These are phyloP conservation scores for Talaromyces funiculosus DNA, from an alignment of 2,329 filamentous ascomycete genomes.

Conservation along the genomic window DNA sequence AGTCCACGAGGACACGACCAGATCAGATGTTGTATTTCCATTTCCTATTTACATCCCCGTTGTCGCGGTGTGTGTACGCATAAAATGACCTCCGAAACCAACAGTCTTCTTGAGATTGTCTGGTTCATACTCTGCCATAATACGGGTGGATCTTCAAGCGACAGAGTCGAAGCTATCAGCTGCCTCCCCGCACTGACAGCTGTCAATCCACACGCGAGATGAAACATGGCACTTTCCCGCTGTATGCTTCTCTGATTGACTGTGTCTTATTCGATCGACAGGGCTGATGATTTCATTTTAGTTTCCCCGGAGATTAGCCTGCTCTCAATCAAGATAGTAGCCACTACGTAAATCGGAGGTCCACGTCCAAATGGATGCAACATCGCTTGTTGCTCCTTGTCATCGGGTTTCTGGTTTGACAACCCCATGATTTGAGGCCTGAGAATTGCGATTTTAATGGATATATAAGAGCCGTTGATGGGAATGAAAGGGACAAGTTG, in stretches of 20 bases:
- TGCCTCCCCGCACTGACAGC: constrained; percentile 1
- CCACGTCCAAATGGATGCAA: not conserved
- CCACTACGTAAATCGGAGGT: not conserved
- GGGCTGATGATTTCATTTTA: not conserved
- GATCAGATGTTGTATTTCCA: constrained; percentile 1
- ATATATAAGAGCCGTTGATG: not conserved
- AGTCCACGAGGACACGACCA: not conserved
- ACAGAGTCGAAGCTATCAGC: not conserved
- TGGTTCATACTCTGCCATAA: not conserved
- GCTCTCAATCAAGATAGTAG: not conserved
- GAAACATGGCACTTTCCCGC: not conserved
- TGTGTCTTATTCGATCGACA: not conserved
- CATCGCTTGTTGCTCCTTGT: not conserved
- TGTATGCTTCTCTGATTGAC: not conserved
- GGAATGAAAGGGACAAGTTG: not conserved
- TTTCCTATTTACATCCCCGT: not conserved
- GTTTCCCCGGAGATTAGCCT: not conserved
- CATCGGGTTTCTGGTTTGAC: not conserved
- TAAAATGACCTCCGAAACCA: not conserved
- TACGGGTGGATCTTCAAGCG: not conserved
- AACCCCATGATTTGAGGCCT: not conserved
- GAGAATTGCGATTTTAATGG: not conserved
- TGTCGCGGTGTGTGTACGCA: not conserved
- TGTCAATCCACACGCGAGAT: not conserved
- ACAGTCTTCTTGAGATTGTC: not conserved